Conservation (phyloP, 2,329 filamentous ascomycete species). For the Cordyceps sp. region DNA sequence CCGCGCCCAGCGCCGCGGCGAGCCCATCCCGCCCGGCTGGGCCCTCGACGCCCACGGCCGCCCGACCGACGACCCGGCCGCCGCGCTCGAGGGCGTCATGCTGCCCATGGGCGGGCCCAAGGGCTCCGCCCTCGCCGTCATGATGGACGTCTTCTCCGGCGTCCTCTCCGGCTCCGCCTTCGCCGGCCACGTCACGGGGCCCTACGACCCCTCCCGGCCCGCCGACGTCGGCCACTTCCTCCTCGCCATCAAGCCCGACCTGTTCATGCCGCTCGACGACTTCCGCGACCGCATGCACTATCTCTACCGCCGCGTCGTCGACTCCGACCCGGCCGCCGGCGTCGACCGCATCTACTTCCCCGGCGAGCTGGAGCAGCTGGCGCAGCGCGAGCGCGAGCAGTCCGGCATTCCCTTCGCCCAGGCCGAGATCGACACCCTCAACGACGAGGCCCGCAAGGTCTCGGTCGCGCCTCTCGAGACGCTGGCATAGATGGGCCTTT, state of each 20-base stretch:
- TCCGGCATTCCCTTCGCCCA: conserved; percentile 42
- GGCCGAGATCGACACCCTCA: conserved; percentile 37
- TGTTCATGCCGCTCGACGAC: conserved; percentile 55
- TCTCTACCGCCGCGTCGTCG: conserved; percentile 35
- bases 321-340: conserved; percentile 34
- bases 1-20: conserved; percentile 45
- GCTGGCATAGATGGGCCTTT: no score
- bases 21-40: conserved; percentile 59
- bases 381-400: conserved; percentile 30
- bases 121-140: conserved; percentile 58
- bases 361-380: conserved; percentile 43
- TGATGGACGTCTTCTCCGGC: conserved; percentile 84
- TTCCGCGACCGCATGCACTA: conserved; percentile 46
- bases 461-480: conserved; percentile 11
- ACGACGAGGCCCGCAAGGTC: conserved; percentile 32
- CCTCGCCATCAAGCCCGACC: conserved; percentile 54
- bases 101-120: conserved; percentile 75
- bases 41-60: conserved; percentile 55
- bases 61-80: conserved; percentile 53
- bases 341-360: conserved; percentile 45
- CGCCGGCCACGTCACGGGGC: conserved; percentile 59
- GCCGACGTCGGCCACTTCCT: conserved; percentile 63
- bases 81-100: conserved; percentile 64
- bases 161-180: conserved; percentile 64
- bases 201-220: conserved; percentile 53